Percentiles rank a stretch among this genome's conserved stretches.
Conservation (phyloP, 2,329 filamentous ascomycete genomes). For the Torrubiellomyces zombiae region DNA sequence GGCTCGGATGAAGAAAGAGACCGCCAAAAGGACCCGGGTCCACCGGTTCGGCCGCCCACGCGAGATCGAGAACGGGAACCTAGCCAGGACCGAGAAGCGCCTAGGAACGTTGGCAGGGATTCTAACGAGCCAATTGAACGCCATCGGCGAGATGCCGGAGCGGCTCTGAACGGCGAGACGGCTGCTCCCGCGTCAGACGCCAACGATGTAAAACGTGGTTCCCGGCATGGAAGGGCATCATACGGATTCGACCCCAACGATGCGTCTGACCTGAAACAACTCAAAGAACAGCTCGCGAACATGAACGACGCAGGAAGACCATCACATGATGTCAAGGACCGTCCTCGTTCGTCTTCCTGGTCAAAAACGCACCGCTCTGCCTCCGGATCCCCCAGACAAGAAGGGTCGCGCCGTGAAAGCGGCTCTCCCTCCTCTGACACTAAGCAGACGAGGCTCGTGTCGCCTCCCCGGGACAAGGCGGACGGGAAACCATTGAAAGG, state of each 20-base stretch:
- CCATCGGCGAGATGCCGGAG: constrained; percentile 21
- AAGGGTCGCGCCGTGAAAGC: constrained; percentile 25
- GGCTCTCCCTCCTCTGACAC: constrained; percentile 18
- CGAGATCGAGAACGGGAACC: constrained; percentile 3
- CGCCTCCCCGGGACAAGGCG: constrained; percentile 46
- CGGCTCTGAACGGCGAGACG: constrained; percentile 19
- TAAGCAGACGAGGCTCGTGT: constrained; percentile 50
- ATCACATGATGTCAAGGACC: constrained; percentile 2
- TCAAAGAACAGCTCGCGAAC: constrained; percentile 32
- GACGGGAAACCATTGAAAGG: constrained; percentile 60
- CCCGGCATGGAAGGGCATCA: constrained; percentile 21
- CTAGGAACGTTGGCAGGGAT: constrained; percentile 4
- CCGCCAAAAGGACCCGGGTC: constrained; percentile 3
- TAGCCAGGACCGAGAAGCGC: constrained; percentile 7
- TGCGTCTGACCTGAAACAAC: constrained; percentile 27
- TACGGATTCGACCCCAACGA: constrained; percentile 36
- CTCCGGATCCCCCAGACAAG: constrained; percentile 10
- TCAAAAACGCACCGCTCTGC: constrained; percentile 5
- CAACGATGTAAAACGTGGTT: constrained; percentile 20
- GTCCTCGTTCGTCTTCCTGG: constrained; percentile 7
- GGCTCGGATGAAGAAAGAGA: constrained; percentile 16
- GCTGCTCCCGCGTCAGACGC: constrained; percentile 21
- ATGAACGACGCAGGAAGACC: constrained; percentile 1
- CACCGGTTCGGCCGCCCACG: background rate
- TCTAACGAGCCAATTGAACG: constrained; percentile 11